phyloP scores from a whole-genome alignment of 176 grass and related monocot species.

The Zea luxurians region DNA sequence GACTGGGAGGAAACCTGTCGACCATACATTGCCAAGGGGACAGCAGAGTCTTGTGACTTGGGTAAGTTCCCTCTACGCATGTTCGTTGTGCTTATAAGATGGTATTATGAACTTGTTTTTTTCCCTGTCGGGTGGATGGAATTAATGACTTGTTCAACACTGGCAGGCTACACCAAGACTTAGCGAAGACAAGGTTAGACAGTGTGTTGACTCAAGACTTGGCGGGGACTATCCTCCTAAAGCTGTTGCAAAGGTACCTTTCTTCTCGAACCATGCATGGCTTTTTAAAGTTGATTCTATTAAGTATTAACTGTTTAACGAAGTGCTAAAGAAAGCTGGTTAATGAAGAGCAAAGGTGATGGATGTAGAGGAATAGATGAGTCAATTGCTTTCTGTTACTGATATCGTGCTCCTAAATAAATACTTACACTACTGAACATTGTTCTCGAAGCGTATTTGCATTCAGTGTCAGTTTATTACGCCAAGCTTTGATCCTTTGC shows the following conservation, averaged over 20 bases:
- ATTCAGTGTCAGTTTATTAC: constrained; percentile 7
- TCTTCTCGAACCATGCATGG: background rate
- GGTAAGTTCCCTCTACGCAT: constrained; percentile 41
- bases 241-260: constrained; percentile 80
- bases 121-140: constrained; percentile 13
- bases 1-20: constrained; percentile 79
- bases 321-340: background rate
- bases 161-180: constrained; percentile 75
- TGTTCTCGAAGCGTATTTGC: background rate
- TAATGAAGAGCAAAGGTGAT: background rate
- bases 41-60: constrained; percentile 88
- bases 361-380: background rate
- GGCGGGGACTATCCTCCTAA: constrained; percentile 73
- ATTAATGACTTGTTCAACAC: constrained; percentile 35
- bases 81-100: background rate
- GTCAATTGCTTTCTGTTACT: background rate
- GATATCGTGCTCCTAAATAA: background rate
- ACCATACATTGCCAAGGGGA: constrained; percentile 81
- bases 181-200: constrained; percentile 82
- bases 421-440: background rate
- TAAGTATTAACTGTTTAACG: constrained; percentile 9
- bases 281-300: constrained; percentile 20
- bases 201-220: constrained; percentile 82
- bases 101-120: background rate
- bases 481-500: background rate